Percentiles rank a stretch among this genome's conserved stretches.
phyloP scores from a whole-genome alignment of 257 asterid species.

The Ligustrum vulgare region DNA sequence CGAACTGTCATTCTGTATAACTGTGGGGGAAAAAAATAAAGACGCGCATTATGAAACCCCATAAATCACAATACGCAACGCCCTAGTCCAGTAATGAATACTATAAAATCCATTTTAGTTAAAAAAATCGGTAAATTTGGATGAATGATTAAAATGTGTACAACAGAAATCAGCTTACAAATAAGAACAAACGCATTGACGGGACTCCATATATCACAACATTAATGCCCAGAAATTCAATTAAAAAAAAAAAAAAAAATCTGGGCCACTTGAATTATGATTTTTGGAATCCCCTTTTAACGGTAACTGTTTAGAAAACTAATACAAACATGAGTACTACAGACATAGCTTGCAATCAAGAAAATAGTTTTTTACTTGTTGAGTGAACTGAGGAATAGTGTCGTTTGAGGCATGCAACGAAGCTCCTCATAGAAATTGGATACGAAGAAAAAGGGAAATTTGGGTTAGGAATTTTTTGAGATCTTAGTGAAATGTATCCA shows the following conservation, averaged over 20 bases:
- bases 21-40: conserved; percentile 19
- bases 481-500: conserved; percentile 3
- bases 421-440: conserved; percentile 37
- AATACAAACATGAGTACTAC: neutral
- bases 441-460: conserved; percentile 12
- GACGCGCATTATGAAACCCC: neutral
- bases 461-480: neutral
- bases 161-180: neutral
- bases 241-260: neutral
- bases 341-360: neutral
- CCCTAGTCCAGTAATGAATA: neutral
- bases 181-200: neutral
- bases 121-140: neutral
- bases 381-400: conserved; percentile 35
- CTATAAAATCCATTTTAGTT: neutral
- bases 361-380: conserved; percentile 32
- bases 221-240: neutral
- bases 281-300: neutral
- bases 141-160: neutral
- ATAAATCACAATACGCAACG: neutral
- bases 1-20: conserved; percentile 29
- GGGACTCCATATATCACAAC: neutral
- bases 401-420: conserved; percentile 38
- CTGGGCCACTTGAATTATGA: neutral
- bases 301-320: neutral